These are phyloP conservation scores for Cercis canadensis DNA, from an alignment of 306 rosid genomes.

Conservation along the genomic window DNA sequence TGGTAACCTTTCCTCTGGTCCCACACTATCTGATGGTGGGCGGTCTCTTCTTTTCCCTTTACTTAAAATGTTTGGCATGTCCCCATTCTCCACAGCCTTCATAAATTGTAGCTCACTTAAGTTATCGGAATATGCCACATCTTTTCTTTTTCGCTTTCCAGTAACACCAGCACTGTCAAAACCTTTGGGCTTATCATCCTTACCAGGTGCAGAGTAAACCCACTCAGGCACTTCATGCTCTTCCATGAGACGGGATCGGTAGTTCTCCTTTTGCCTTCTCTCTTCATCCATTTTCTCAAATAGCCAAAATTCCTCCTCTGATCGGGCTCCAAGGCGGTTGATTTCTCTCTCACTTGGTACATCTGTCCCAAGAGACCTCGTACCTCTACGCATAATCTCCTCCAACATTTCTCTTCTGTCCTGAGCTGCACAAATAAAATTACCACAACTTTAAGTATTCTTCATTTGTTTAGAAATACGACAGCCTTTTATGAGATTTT, in stretches of 20 bases:
- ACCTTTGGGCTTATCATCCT: constrained; percentile 59
- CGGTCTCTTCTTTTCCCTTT: constrained; percentile 66
- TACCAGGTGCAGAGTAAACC: constrained; percentile 76
- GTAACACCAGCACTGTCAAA: constrained; percentile 42
- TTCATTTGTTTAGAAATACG: constrained; percentile 4
- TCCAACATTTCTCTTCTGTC: constrained; percentile 97
- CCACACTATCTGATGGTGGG: constrained; percentile 50
- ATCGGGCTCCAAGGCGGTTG: constrained; percentile 96
- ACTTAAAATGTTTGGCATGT: constrained; percentile 56
- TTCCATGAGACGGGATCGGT: constrained; percentile 92
- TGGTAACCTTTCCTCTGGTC: constrained; percentile 52
- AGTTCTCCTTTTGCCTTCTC: constrained; percentile 93
- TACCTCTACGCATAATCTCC: constrained; percentile 97
- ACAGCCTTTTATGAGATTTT: constrained; percentile 9
- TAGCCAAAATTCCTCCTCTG: constrained; percentile 94
- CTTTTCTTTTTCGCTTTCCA: constrained; percentile 91
- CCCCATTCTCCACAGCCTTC: constrained; percentile 97
- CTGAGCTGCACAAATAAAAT: constrained; percentile 77
- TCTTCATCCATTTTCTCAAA: constrained; percentile 99
- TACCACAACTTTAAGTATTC: constrained; percentile 7
- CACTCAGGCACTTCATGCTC: constrained; percentile 98
- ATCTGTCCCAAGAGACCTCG: constrained; percentile 94
- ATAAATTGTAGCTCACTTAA: constrained; percentile 89
- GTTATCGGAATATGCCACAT: constrained; percentile 83
- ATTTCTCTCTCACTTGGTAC: constrained; percentile 99